Evolutionary conservation across 345 rosid species (phyloP).

Genomic region (Salix udensis): DNA sequence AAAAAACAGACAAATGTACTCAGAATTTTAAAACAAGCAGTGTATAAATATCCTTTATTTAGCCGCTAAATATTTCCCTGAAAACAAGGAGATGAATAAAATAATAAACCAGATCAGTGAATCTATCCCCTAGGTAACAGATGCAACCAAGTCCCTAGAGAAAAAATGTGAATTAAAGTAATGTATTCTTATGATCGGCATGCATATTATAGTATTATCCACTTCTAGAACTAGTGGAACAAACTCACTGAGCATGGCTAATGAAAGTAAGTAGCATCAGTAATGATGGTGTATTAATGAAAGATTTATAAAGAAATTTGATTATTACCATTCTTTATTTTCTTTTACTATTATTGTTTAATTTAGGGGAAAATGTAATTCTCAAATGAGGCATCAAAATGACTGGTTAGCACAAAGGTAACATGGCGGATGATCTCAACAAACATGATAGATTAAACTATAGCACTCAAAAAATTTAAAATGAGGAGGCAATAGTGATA

Average conservation of each 20-base stretch:
- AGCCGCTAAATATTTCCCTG: no score
- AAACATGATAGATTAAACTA: neutral
- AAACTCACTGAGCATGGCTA: neutral
- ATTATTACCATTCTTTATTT: neutral
- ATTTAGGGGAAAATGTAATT: neutral
- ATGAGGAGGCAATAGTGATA: neutral
- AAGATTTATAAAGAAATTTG: neutral
- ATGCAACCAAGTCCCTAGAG: no score
- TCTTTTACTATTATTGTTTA: neutral
- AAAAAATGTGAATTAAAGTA: no score
- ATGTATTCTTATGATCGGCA: no score
- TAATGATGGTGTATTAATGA: neutral
- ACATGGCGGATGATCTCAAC: neutral
- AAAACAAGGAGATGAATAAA: no score
- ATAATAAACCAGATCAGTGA: no score
- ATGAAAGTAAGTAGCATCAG: neutral
- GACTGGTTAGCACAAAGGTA: neutral
- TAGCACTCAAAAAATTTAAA: neutral
- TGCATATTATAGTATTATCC: no score
- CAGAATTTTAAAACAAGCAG: no score
- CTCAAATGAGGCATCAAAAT: neutral
- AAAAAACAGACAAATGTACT: no score
- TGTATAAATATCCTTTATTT: no score
- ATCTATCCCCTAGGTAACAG: no score
- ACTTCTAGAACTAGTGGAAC: neutral